Conservation (phyloP, 139 green algal genomes). For the Zygnema cylindricum region DNA sequence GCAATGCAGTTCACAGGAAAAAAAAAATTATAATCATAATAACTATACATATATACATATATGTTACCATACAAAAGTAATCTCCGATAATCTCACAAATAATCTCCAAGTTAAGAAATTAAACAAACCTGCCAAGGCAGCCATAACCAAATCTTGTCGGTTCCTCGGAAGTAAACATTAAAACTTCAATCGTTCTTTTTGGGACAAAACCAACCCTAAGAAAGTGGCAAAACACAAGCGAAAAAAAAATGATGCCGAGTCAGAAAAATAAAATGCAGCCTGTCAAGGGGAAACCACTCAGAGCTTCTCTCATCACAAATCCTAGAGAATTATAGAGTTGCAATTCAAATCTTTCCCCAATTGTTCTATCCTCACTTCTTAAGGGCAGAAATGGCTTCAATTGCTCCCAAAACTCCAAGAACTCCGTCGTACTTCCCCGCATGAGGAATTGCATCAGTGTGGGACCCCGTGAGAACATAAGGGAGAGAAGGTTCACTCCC, state of each 20-base stretch:
- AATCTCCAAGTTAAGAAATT: too few species aligned
- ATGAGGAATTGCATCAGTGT: slow-evolving; percentile 92
- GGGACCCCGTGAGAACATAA: slow-evolving; percentile 83
- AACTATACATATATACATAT: too few species aligned
- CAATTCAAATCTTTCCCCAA: too few species aligned
- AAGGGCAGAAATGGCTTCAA: slow-evolving; percentile 85
- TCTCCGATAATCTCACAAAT: too few species aligned
- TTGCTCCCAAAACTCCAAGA: slow-evolving; percentile 87
- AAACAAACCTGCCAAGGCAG: slow-evolving; percentile 87
- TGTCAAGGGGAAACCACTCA: too few species aligned
- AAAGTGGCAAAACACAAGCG: not conserved
- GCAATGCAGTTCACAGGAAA: too few species aligned
- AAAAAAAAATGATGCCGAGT: not conserved
- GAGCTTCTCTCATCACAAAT: too few species aligned
- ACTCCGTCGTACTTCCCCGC: slow-evolving; percentile 93
- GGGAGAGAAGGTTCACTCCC: slow-evolving; percentile 64
- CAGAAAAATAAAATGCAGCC: not conserved
- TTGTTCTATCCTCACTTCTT: slow-evolving; percentile 62
- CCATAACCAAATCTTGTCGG: slow-evolving; percentile 90
- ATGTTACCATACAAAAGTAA: too few species aligned
- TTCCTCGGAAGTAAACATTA: slow-evolving; percentile 98
- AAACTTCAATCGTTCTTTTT: slow-evolving; percentile 76
- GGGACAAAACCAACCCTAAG: slow-evolving; percentile 77
- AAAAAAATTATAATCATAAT: too few species aligned
- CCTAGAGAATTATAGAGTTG: too few species aligned